These are phyloP conservation scores for Apiospora sp. DNA, from an alignment of 2,329 filamentous ascomycete genomes.

Conservation along the genomic window DNA sequence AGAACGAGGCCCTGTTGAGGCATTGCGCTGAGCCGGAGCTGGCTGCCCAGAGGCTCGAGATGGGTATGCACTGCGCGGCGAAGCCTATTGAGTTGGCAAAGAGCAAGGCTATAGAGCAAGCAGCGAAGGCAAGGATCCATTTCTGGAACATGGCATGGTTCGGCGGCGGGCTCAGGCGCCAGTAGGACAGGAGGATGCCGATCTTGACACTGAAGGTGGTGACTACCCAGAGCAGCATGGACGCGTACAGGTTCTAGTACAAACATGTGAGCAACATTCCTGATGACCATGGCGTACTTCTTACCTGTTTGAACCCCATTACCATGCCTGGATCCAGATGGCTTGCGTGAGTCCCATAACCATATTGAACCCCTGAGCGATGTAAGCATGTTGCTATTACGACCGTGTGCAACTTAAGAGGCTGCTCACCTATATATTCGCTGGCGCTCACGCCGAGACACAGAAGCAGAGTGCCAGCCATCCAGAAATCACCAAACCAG, in stretches of 20 bases:
- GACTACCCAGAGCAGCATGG: conserved; percentile 39
- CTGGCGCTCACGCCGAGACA: conserved; percentile 36
- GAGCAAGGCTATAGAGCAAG: neutral
- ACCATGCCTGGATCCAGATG: neutral
- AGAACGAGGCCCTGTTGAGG: conserved; percentile 37
- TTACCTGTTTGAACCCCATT: neutral
- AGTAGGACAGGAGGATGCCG: conserved; percentile 42
- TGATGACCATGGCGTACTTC: neutral
- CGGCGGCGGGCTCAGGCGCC: conserved; percentile 36
- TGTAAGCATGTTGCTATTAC: neutral
- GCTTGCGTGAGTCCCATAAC: conserved; percentile 4
- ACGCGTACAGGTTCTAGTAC: conserved; percentile 33
- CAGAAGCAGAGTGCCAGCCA: conserved; percentile 39
- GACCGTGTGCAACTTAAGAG: neutral
- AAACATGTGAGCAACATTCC: neutral
- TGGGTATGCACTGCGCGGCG: conserved; percentile 1
- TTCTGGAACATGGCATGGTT: neutral
- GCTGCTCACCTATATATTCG: conserved; percentile 33
- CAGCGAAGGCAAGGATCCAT: neutral
- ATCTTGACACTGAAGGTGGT: conserved; percentile 41
- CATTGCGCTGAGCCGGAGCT: conserved; percentile 31
- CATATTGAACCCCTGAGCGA: conserved; percentile 19
- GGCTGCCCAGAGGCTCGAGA: neutral
- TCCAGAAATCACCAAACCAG: conserved; percentile 43
- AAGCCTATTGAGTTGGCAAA: conserved; percentile 1